Base-by-base conservation (phyloP, 805 yeast genomes). In the Spathaspora girioi region DNA sequence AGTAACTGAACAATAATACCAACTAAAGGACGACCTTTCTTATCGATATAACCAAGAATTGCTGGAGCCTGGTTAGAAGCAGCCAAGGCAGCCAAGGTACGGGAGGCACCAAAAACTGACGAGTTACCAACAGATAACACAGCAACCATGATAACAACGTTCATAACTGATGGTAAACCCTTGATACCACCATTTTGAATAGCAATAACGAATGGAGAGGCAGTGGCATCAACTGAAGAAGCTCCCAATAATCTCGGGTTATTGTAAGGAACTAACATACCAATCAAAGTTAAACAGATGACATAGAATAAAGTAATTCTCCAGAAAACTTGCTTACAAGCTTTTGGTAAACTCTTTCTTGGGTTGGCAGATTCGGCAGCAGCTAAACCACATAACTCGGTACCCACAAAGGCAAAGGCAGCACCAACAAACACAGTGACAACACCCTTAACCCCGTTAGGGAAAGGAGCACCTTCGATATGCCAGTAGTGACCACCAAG, bases 131-230 rank as follows among this genome's bases (percentile, higher is more conserved):
- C 91, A n/a, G 90, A 84, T 47, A 85, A 64, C 26, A 84, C 85
- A 11, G 91, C 80, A 51, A 85, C 70, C 62, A 86, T 70, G 55
- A 86, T 84, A 48, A 86, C 86, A 10, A 80, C 88, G 61, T 86
- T 86, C 72, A 86, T 75, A 38, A 86, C 79, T 29, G 81, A 75
- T 20, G 89, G 89, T 48, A 84, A 68, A 45, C 85, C 90, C 32
- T 66, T 69, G 56, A 84, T 83, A 53, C 89, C 88, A 27, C 86
- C 87, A 47, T 77, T 74, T 32, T 64, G 69, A 50, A 86, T 80
- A 27, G 93, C 87, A 68, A 87, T 81, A 50, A 87, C 93, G 59
- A 87, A 87, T 17, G 94, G 94, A n/a, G 93, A 87, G 10, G 90
- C 87, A 15, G 83, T 67, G 43, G 86, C 86, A 48, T 77, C 81